Conservation (phyloP, 768 basidiomycete genomes). For the Pisolithus microcarpus region DNA sequence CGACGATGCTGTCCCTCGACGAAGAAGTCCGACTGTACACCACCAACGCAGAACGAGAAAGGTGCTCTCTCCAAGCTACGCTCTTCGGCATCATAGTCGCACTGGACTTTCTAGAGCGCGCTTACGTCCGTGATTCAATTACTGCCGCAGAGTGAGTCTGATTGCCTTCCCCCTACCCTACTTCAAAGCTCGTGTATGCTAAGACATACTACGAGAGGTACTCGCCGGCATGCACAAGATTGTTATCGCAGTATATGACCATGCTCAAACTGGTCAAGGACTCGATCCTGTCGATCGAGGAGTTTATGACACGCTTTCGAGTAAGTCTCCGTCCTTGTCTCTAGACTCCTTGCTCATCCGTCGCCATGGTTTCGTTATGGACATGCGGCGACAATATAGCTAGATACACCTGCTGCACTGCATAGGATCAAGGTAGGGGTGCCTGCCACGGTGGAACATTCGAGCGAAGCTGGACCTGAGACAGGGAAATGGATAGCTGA, state of each 20-base stretch:
- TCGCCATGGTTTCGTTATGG: too few relatives aligned
- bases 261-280: constrained; percentile 94
- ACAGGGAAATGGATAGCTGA: too few relatives aligned
- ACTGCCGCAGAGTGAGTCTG: constrained; percentile 78
- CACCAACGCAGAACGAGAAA: constrained; percentile 84
- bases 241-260: constrained; percentile 97
- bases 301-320: constrained; percentile 85
- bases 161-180: neutral
- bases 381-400: too few relatives aligned
- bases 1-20: constrained; percentile 54
- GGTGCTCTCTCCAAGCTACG: constrained; percentile 79
- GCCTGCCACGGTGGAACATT: too few relatives aligned
- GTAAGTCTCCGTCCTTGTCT: constrained; percentile 34
- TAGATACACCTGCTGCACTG: too few relatives aligned
- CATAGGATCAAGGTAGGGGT: too few relatives aligned
- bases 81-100: constrained; percentile 88
- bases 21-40: constrained; percentile 89
- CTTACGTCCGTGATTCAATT: constrained; percentile 90
- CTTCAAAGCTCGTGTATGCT: neutral
- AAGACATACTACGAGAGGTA: constrained; percentile 54
- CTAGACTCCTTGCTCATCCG: too few relatives aligned
- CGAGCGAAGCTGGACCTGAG: too few relatives aligned
- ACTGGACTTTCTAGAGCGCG: constrained; percentile 91
- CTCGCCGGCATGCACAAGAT: constrained; percentile 87
- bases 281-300: constrained; percentile 76